Conservation (phyloP, 108 stramenopile species). For the Cyclostephanos invisitatus region DNA sequence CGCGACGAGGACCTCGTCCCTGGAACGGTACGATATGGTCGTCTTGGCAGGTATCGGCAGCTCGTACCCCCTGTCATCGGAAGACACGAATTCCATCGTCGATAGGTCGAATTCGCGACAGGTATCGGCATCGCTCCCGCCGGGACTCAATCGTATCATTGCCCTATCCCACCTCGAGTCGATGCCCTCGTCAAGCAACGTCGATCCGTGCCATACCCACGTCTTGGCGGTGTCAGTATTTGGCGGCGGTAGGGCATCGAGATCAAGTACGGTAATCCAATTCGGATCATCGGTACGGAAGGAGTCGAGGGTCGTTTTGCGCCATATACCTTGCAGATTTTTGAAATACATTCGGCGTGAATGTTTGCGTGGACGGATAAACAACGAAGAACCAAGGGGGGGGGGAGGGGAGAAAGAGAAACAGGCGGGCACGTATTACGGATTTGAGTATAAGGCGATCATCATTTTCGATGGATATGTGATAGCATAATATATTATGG, state of each 20-base stretch:
- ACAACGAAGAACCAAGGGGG: too few species aligned
- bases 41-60: conserved; percentile 70
- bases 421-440: too few species aligned
- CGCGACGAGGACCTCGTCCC: conserved; percentile 18
- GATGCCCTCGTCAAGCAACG: conserved; percentile 27
- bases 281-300: conserved; percentile 44
- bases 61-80: conserved; percentile 43
- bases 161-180: conserved; percentile 50
- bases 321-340: conserved; percentile 58
- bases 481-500: too few species aligned
- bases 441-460: too few species aligned
- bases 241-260: conserved; percentile 57
- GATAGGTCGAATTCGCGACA: conserved; percentile 79
- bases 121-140: conserved; percentile 80
- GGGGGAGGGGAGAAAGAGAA: too few species aligned
- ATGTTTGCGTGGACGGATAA: too few species aligned
- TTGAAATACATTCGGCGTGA: too few species aligned
- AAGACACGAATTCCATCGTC: conserved; percentile 62
- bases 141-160: conserved; percentile 63
- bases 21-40: conserved; percentile 54
- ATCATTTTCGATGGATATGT: too few species aligned
- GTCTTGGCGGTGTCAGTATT: conserved; percentile 47
- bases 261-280: conserved; percentile 77
- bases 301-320: conserved; percentile 52
- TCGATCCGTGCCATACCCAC: conserved; percentile 85